These are phyloP conservation scores for Globisporangium cylindrosporum DNA, from an alignment of 352 stramenopile species.

Conservation along the genomic window DNA sequence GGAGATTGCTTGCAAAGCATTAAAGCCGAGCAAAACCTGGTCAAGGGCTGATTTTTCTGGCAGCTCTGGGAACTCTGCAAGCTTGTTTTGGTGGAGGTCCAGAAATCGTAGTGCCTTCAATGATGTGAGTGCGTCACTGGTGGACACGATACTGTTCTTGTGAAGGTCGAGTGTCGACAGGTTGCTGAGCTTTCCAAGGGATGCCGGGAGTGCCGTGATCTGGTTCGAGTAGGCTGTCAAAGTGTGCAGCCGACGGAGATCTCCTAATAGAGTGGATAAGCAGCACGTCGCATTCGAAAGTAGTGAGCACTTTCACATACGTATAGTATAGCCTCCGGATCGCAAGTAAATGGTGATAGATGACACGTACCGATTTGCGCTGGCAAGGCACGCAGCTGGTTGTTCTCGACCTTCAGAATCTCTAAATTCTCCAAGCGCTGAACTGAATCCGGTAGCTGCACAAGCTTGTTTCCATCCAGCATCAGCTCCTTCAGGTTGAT, in stretches of 20 bases:
- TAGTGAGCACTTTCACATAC: background rate
- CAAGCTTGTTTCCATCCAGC: constrained; percentile 68
- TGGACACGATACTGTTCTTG: constrained; percentile 58
- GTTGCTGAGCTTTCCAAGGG: constrained; percentile 39
- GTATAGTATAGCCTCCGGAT: background rate
- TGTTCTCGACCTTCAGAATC: constrained; percentile 59
- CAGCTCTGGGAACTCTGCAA: constrained; percentile 56
- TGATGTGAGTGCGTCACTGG: constrained; percentile 28
- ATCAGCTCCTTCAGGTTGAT: constrained; percentile 58
- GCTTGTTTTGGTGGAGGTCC: constrained; percentile 73
- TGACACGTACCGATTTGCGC: constrained; percentile 38
- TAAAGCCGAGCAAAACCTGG: constrained; percentile 77
- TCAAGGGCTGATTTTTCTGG: constrained; percentile 50
- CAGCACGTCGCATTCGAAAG: background rate
- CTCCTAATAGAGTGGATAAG: constrained; percentile 13
- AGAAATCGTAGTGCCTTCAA: constrained; percentile 51
- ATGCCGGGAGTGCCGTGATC: constrained; percentile 45
- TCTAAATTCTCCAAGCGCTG: constrained; percentile 46
- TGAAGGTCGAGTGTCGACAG: constrained; percentile 67
- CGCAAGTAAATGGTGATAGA: background rate
- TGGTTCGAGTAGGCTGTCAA: constrained; percentile 65
- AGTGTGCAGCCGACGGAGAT: constrained; percentile 47
- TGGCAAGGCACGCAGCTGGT: constrained; percentile 48
- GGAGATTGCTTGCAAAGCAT: constrained; percentile 47
- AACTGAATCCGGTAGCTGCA: constrained; percentile 49